These are phyloP conservation scores for Parasitella parasitica DNA, from an alignment of 371 early-diverging fungal genomes.

Conservation along the genomic window DNA sequence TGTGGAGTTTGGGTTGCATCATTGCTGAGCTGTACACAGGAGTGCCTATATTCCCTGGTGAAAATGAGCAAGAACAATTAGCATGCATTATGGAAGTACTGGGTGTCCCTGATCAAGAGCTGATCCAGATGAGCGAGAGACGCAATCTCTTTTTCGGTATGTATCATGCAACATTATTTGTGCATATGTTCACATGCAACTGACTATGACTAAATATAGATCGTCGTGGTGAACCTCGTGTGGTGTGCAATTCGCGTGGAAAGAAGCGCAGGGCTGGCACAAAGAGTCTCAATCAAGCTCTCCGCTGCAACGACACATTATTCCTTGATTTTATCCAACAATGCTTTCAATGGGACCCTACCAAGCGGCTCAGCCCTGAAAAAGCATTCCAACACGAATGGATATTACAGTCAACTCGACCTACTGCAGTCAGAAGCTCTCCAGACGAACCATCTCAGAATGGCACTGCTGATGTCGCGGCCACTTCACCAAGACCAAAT, in stretches of 20 bases:
- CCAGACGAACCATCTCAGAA: not conserved
- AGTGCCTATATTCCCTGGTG: constrained; percentile 96
- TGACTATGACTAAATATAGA: constrained; percentile 45
- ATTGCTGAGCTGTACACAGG: constrained; percentile 94
- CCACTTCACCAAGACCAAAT: not conserved
- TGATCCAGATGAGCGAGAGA: constrained; percentile 78
- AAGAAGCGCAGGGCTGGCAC: constrained; percentile 80
- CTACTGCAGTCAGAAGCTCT: not conserved
- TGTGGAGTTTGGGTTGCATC: constrained; percentile 99
- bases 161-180: constrained; percentile 4
- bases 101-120: constrained; percentile 76
- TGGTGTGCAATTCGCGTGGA: constrained; percentile 85
- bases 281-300: constrained; percentile 69
- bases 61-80: constrained; percentile 94
- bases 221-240: constrained; percentile 65
- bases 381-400: constrained; percentile 82
- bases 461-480: not conserved
- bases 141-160: constrained; percentile 87
- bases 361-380: constrained; percentile 82
- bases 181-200: not conserved
- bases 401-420: constrained; percentile 51
- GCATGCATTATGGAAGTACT: constrained; percentile 92
- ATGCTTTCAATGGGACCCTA: constrained; percentile 92
- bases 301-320: constrained; percentile 68
- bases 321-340: constrained; percentile 86